Evolutionary conservation across 176 grass and related monocot species (phyloP).

Genomic region (Ensete ventricosum): DNA sequence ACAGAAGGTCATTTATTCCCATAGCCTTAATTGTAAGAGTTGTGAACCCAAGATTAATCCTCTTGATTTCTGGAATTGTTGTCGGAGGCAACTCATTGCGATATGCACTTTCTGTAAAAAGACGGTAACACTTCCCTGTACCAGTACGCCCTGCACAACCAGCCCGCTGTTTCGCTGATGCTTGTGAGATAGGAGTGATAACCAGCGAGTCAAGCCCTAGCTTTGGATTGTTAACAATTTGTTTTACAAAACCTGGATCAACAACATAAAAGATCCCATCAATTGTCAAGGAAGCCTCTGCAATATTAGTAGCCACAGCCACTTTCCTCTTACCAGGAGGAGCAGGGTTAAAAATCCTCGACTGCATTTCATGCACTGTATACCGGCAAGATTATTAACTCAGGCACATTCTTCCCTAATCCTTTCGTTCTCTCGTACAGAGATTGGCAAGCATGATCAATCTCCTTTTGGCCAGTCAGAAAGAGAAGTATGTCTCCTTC

Average conservation of each 20-base stretch:
- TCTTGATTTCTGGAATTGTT: constrained; percentile 86
- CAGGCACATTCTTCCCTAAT: constrained; percentile 75
- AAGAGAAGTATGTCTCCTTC: constrained; percentile 86
- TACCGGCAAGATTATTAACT: constrained; percentile 83
- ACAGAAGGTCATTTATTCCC: constrained; percentile 91
- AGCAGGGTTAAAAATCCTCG: constrained; percentile 81
- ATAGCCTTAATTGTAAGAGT: constrained; percentile 92
- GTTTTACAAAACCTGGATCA: constrained; percentile 87
- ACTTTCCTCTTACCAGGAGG: constrained; percentile 92
- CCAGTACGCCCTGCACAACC: constrained; percentile 88
- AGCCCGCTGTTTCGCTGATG: constrained; percentile 83
- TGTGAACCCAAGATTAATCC: constrained; percentile 69
- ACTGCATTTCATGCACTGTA: constrained; percentile 97
- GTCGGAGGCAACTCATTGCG: constrained; percentile 86
- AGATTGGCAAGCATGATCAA: constrained; percentile 85
- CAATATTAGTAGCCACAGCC: constrained; percentile 89
- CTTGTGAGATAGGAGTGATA: constrained; percentile 89
- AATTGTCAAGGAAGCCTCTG: constrained; percentile 84
- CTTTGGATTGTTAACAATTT: constrained; percentile 90
- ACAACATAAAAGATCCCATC: constrained; percentile 97
- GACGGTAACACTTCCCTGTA: constrained; percentile 75
- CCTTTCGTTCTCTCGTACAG: constrained; percentile 91
- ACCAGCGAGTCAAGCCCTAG: constrained; percentile 82
- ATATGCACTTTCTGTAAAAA: constrained; percentile 93
- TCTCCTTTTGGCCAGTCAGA: constrained; percentile 90